These are phyloP conservation scores for Candida dubliniensis DNA, from an alignment of 1,139 yeast genomes.

Conservation along the genomic window DNA sequence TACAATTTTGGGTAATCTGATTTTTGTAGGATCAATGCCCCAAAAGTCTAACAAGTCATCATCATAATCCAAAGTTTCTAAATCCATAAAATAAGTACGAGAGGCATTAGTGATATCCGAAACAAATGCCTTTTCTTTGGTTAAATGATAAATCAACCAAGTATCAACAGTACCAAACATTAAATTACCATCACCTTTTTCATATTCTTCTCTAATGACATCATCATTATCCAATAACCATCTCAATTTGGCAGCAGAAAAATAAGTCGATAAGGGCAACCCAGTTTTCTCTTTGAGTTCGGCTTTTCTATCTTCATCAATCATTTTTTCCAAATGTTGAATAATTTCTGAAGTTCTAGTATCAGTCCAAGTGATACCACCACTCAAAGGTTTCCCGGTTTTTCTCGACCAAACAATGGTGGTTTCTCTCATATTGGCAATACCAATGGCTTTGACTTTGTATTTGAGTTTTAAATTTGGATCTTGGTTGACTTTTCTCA, in stretches of 20 bases:
- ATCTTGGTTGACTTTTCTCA: slow-evolving; percentile 58
- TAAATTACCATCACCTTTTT: slow-evolving; percentile 66
- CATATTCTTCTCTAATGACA: slow-evolving; percentile 68
- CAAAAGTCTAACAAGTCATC: slow-evolving; percentile 73
- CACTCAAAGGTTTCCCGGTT: slow-evolving; percentile 80
- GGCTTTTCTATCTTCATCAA: slow-evolving; percentile 59
- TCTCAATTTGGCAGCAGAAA: slow-evolving; percentile 85
- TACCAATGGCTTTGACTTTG: slow-evolving; percentile 67
- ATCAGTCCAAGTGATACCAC: slow-evolving; percentile 97
- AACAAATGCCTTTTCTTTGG: slow-evolving; percentile 68
- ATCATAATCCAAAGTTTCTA: slow-evolving; percentile 75
- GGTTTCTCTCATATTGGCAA: slow-evolving; percentile 96
- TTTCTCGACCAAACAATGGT: slow-evolving; percentile 84
- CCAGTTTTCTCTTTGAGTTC: slow-evolving; percentile 72
- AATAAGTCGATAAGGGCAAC: slow-evolving; percentile 85
- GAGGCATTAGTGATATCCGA: slow-evolving; percentile 92
- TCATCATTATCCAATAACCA: slow-evolving; percentile 87
- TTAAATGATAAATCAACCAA: slow-evolving; percentile 87
- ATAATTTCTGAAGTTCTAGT: slow-evolving; percentile 81
- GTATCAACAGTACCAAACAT: slow-evolving; percentile 95
- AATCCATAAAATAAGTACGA: slow-evolving; percentile 87
- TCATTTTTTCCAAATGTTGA: slow-evolving; percentile 57
- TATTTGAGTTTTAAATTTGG: slow-evolving; percentile 51
- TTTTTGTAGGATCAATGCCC: slow-evolving; percentile 70
- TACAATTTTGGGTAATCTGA: slow-evolving; percentile 75